Percentiles rank a stretch among this genome's conserved stretches.
These are phyloP conservation scores for Russula dissimulans DNA, from an alignment of 768 basidiomycete genomes.

Conservation along the genomic window DNA sequence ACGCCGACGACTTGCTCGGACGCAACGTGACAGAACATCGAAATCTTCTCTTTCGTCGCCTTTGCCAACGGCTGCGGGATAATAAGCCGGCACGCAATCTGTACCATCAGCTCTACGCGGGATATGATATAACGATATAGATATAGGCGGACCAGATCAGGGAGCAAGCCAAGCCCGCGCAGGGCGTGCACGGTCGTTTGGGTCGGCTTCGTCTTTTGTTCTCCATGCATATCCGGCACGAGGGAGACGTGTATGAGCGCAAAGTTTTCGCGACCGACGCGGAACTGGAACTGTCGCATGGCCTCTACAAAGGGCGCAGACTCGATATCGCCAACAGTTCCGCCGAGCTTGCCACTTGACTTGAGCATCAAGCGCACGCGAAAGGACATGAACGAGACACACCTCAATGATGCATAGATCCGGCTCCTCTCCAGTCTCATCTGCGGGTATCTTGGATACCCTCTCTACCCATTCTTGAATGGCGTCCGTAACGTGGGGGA, in stretches of 20 bases:
- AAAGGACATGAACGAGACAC: slow-evolving; percentile 12
- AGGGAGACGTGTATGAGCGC: slow-evolving; percentile 95
- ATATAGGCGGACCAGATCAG: slow-evolving; percentile 64
- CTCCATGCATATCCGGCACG: slow-evolving; percentile 97
- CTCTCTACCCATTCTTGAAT: slow-evolving; percentile 99
- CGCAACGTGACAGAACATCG: slow-evolving; percentile 97
- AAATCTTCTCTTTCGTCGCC: slow-evolving; percentile 89
- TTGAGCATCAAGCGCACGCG: not conserved
- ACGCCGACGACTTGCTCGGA: slow-evolving; percentile 88
- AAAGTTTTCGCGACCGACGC: slow-evolving; percentile 93
- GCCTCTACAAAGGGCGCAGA: slow-evolving; percentile 97
- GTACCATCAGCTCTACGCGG: not conserved
- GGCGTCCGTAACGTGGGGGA: slow-evolving; percentile 92
- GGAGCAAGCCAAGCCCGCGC: slow-evolving; percentile 83
- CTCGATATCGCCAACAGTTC: slow-evolving; percentile 98
- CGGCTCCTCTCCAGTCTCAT: slow-evolving; percentile 85
- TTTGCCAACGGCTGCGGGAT: slow-evolving; percentile 73
- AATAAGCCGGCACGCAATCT: slow-evolving; percentile 91
- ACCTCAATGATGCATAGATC: slow-evolving; percentile 99
- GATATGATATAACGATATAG: not conserved
- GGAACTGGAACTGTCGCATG: slow-evolving; percentile 99
- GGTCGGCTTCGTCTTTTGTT: slow-evolving; percentile 98
- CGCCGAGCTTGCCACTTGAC: slow-evolving; percentile 62
- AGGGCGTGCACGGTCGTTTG: slow-evolving; percentile 94
- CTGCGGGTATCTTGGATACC: slow-evolving; percentile 88